Conservation (phyloP, 2,329 filamentous ascomycete genomes). For the Plenodomus biglobosus region DNA sequence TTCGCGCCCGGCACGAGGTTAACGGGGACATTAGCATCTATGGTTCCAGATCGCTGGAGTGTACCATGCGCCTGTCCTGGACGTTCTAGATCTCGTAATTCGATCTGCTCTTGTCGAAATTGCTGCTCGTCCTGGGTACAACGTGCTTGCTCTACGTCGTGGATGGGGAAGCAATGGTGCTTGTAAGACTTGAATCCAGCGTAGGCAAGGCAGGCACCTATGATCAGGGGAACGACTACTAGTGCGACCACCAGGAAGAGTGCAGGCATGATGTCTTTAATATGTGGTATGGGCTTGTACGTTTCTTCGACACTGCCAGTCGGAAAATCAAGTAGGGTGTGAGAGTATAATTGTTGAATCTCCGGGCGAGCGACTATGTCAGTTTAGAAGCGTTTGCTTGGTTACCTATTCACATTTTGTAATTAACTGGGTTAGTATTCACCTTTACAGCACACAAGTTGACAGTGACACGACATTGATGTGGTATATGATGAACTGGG, state of each 20-base stretch:
- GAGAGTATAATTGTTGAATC: neutral
- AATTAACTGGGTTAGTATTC: too few relatives aligned
- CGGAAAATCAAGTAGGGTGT: too few relatives aligned
- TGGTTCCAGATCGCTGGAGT: neutral
- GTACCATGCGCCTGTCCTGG: neutral
- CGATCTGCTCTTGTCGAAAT: neutral
- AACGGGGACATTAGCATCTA: neutral
- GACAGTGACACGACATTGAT: too few relatives aligned
- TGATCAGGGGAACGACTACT: slow-evolving; percentile 1
- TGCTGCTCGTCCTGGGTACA: neutral
- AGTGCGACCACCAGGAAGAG: slow-evolving; percentile 1
- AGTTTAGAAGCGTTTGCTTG: too few relatives aligned
- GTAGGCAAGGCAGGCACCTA: neutral
- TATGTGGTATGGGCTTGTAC: neutral
- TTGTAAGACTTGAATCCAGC: neutral
- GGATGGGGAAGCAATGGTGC: neutral
- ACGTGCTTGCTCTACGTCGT: slow-evolving; percentile 1
- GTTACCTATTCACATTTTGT: too few relatives aligned
- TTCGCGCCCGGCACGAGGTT: neutral
- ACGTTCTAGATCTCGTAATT: neutral
- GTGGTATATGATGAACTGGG: too few relatives aligned
- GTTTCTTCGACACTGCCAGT: neutral
- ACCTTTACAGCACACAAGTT: too few relatives aligned
- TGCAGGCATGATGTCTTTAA: neutral
- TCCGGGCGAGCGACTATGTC: too few relatives aligned